phyloP scores from a whole-genome alignment of 2,329 filamentous ascomycete species.

The Aspergillus sp. region DNA sequence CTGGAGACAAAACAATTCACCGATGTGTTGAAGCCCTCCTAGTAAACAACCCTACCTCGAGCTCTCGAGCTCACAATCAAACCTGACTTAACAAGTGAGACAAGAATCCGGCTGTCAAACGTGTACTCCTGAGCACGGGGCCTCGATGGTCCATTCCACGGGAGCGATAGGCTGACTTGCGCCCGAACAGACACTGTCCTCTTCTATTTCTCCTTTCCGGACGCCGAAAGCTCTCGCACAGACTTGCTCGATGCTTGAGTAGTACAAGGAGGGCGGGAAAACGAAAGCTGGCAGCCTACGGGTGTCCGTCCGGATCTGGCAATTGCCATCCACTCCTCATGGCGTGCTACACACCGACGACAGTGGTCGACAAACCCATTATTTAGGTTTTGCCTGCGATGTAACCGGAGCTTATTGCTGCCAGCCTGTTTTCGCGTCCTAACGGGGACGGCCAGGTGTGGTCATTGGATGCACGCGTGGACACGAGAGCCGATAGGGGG shows the following conservation, averaged over 20 bases:
- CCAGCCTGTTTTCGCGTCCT: slow-evolving; percentile 5
- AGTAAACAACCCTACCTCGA: background rate
- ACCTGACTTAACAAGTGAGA: slow-evolving; percentile 1
- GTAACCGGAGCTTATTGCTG: slow-evolving; percentile 16
- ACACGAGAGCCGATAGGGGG: slow-evolving; percentile 4
- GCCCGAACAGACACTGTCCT: background rate
- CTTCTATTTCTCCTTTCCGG: background rate
- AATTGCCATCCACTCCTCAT: background rate
- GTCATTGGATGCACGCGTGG: slow-evolving; percentile 3
- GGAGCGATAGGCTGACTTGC: slow-evolving; percentile 5
- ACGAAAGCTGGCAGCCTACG: background rate
- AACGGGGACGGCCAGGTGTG: background rate
- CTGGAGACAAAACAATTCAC: background rate
- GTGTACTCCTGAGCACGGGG: background rate
- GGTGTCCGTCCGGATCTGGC: background rate
- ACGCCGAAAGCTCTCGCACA: background rate
- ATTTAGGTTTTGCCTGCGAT: slow-evolving; percentile 13
- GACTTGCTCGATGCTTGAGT: background rate
- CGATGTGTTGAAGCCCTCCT: background rate
- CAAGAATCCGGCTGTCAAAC: background rate
- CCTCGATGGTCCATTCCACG: slow-evolving; percentile 1
- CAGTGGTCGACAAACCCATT: background rate
- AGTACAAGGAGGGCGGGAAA: background rate
- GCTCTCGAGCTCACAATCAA: background rate
- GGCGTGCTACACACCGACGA: background rate